Base-by-base conservation (phyloP, 2,329 filamentous ascomycete species). In the Sarocladium kiliense region DNA sequence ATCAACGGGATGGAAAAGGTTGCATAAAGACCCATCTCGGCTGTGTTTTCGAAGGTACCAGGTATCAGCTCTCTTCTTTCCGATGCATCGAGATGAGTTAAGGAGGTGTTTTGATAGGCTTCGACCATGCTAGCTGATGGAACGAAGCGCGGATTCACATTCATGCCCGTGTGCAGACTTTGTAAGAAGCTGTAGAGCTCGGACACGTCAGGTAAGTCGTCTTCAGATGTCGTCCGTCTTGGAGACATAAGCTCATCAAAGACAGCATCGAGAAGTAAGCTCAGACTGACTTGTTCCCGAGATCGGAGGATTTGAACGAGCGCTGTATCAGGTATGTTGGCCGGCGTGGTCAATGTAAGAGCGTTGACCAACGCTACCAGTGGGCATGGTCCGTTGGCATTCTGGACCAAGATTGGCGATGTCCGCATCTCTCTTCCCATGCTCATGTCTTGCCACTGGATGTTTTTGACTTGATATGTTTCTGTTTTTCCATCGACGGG, bases 121-220 rank as follows among this genome's bases (percentile, higher is more conserved):
- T 63, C 70, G 27, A 74, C 65, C 19, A 76, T 69, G 14, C 79
- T 74, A 7, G 72, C 66, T 0, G 75, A 78, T 2, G 89, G 80
- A 7, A 95, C 79, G 60, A 96, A 94, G 19, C 88, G 84, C 2
- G 94, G 94, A 61, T 99, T 99, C 56, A 97, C 93, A 64, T 97
- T 99, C 89, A 99, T 96, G 36, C 94, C 94, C 0, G 92, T 97
- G 63, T 97, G 91, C 2, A 99, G 75, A 44, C 90, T 89, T 56
- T 94, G 83, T 2, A 99, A 76, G 65, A 99, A 99, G 6, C 81
- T 79, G 68, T 96, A 96, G 1, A 99, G 77, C 57, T 96, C 92
- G 34, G 86, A 82, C 10, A 97, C 87, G 66, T 97, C 94, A 0
- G 93, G 93, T 23, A 97, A 72, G 16, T 84, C 75, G 1, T 79